Conservation (phyloP, 352 stramenopile species). For the Phytopythium oedochilum region DNA sequence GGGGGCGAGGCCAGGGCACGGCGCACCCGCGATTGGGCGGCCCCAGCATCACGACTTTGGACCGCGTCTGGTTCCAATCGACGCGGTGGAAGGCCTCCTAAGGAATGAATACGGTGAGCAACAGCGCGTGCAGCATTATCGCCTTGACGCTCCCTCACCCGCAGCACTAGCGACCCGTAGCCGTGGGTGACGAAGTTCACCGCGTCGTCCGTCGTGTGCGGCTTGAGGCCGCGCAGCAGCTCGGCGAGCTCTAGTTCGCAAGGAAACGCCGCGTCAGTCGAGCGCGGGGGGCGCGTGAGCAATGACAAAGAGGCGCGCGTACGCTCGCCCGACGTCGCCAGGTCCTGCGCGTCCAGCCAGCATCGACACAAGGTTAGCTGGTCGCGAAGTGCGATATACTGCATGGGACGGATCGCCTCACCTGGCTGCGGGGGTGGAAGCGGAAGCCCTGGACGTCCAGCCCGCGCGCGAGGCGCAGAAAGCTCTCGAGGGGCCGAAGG, state of each 20-base stretch:
- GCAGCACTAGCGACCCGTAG: constrained; percentile 64
- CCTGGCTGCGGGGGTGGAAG: constrained; percentile 38
- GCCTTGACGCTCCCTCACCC: too few relatives aligned
- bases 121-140: too few relatives aligned
- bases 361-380: neutral
- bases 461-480: constrained; percentile 24
- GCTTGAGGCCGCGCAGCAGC: constrained; percentile 56
- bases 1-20: neutral
- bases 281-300: too few relatives aligned
- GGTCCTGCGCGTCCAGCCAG: constrained; percentile 12
- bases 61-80: constrained; percentile 68
- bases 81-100: constrained; percentile 70
- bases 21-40: constrained; percentile 62
- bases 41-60: constrained; percentile 70
- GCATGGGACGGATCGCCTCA: constrained; percentile 2
- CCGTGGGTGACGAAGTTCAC: constrained; percentile 72
- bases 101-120: too few relatives aligned
- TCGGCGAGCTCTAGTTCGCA: constrained; percentile 27
- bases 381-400: neutral
- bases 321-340: constrained; percentile 40
- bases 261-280: too few relatives aligned
- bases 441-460: constrained; percentile 48
- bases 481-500: constrained; percentile 43
- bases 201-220: constrained; percentile 45
- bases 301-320: too few relatives aligned